Percentiles rank a stretch among this genome's conserved stretches.
phyloP scores from a whole-genome alignment of 306 rosid species.

The Astragalus membranaceus region DNA sequence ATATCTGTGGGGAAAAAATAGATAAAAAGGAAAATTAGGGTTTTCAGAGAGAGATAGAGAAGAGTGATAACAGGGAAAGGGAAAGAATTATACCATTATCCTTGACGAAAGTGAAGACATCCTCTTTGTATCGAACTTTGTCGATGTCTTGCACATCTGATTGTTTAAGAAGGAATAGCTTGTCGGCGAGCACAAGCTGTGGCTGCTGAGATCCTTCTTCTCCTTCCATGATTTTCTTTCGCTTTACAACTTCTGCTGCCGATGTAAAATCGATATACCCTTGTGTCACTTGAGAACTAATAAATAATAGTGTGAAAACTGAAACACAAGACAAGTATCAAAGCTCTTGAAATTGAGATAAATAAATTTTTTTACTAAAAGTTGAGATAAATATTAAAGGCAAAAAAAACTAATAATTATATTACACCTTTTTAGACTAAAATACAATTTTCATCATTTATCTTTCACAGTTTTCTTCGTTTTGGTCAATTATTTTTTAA shows the following conservation, averaged over 20 bases:
- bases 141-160: conserved; percentile 85
- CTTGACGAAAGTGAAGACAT: conserved; percentile 62
- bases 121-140: conserved; percentile 76
- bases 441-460: no score
- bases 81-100: conserved; percentile 46
- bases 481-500: no score
- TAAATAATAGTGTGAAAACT: neutral
- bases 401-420: no score
- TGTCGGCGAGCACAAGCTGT: conserved; percentile 76
- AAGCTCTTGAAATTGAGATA: neutral
- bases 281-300: neutral
- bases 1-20: conserved; percentile 41
- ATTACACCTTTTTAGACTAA: no score
- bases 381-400: no score
- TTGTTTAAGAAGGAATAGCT: conserved; percentile 72
- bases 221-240: conserved; percentile 54
- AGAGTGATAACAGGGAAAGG: neutral
- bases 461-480: no score
- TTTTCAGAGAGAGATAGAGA: neutral
- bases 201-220: conserved; percentile 80
- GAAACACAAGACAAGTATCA: neutral
- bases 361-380: neutral
- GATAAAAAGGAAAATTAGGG: neutral
- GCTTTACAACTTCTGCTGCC: conserved; percentile 19
- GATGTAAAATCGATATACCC: neutral